phyloP scores from a whole-genome alignment of 2,329 filamentous ascomycete genomes.

The Drechslerella coelobrocha region DNA sequence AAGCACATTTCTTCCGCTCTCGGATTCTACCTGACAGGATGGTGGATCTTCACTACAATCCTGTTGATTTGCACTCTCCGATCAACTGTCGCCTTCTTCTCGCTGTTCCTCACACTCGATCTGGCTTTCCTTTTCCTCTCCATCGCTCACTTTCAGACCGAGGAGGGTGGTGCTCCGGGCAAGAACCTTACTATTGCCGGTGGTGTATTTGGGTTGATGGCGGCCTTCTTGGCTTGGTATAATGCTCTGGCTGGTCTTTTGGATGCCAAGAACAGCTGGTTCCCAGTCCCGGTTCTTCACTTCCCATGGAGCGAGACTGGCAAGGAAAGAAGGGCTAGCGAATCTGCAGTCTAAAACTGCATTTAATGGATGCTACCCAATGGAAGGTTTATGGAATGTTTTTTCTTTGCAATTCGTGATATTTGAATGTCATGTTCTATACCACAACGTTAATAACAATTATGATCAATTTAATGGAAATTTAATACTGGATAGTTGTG shows the following conservation, averaged over 20 bases:
- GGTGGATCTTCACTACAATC: conserved; percentile 85
- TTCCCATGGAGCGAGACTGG: conserved; percentile 58
- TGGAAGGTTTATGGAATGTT: conserved; percentile 12
- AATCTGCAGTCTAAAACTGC: conserved; percentile 27
- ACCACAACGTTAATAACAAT: not conserved
- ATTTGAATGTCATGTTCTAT: conserved; percentile 3
- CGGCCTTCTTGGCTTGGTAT: conserved; percentile 86
- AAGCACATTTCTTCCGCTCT: conserved; percentile 67
- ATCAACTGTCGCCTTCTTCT: conserved; percentile 79
- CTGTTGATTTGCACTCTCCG: conserved; percentile 75
- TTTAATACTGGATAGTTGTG: not conserved
- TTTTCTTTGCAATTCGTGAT: conserved; percentile 9
- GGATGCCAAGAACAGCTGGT: conserved; percentile 63
- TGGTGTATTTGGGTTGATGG: conserved; percentile 79
- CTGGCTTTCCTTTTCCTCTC: conserved; percentile 76
- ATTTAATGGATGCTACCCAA: conserved; percentile 4
- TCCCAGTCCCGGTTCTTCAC: conserved; percentile 54
- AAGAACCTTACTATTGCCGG: conserved; percentile 70
- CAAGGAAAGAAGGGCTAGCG: conserved; percentile 50
- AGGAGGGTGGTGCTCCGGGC: conserved; percentile 59
- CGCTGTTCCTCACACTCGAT: conserved; percentile 78
- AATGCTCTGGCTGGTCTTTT: conserved; percentile 82
- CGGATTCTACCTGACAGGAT: conserved; percentile 77
- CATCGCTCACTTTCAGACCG: conserved; percentile 68
- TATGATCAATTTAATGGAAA: not conserved